These are phyloP conservation scores for Paratinospora sagittata DNA, from an alignment of 164 flowering plant genomes.

Conservation along the genomic window DNA sequence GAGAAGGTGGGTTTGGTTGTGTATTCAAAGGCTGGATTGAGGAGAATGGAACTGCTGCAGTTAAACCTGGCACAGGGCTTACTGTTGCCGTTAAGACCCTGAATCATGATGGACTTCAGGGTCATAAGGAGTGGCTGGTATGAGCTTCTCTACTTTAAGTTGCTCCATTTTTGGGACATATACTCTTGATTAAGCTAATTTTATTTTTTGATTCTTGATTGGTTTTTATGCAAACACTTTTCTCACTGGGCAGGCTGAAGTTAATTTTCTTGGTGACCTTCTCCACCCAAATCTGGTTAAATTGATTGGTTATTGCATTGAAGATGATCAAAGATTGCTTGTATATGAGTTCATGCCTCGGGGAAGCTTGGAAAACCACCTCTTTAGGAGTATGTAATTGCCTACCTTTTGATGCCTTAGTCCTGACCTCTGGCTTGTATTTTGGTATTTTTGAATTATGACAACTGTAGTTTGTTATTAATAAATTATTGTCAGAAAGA, in stretches of 20 bases:
- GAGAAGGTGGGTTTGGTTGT: slow-evolving; percentile 96
- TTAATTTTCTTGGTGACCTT: slow-evolving; percentile 82
- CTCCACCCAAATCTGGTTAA: slow-evolving; percentile 80
- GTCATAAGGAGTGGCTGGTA: slow-evolving; percentile 99
- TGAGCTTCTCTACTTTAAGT: slow-evolving; percentile 9
- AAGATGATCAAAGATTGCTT: slow-evolving; percentile 85
- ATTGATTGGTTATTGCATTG: slow-evolving; percentile 82
- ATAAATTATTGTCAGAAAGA: too few relatives aligned
- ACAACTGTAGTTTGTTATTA: neutral
- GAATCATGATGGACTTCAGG: slow-evolving; percentile 95
- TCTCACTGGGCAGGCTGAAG: slow-evolving; percentile 66
- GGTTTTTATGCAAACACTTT: slow-evolving; percentile 1
- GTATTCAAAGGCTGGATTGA: slow-evolving; percentile 97
- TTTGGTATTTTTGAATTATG: neutral
- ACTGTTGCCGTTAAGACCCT: slow-evolving; percentile 96
- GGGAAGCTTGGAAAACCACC: slow-evolving; percentile 92
- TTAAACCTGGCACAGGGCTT: slow-evolving; percentile 92
- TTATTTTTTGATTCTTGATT: neutral
- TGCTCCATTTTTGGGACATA: slow-evolving; percentile 1
- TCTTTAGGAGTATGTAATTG: slow-evolving; percentile 67
- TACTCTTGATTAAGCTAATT: neutral
- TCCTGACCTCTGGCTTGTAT: neutral
- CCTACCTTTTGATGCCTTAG: neutral
- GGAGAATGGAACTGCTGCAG: slow-evolving; percentile 94
- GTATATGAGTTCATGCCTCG: slow-evolving; percentile 93